Evolutionary conservation across 768 basidiomycete species (phyloP).

Genomic region (Pleurotus tuoliensis): DNA sequence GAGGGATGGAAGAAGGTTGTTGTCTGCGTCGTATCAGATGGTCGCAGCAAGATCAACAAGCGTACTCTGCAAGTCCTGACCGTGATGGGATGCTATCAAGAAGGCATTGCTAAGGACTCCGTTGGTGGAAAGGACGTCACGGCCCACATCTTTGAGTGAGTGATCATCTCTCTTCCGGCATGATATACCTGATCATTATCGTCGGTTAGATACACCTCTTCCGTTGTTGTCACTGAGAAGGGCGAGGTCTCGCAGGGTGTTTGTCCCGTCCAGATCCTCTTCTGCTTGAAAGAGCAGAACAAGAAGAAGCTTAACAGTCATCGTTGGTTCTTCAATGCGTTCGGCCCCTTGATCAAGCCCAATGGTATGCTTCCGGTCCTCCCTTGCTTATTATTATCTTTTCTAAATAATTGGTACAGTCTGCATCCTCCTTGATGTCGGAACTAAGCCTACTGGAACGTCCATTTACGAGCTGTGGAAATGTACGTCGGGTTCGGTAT

Average conservation of each 20-base stretch:
- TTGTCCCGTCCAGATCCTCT: constrained; percentile 83
- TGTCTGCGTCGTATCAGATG: constrained; percentile 84
- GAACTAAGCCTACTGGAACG: constrained; percentile 91
- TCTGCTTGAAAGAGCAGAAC: constrained; percentile 93
- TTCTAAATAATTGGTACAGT: constrained; percentile 38
- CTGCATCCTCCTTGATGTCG: constrained; percentile 90
- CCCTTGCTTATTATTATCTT: not conserved
- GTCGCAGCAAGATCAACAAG: constrained; percentile 83
- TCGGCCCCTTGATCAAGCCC: constrained; percentile 82
- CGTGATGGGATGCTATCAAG: constrained; percentile 86
- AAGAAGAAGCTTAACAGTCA: constrained; percentile 97
- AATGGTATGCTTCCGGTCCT: constrained; percentile 48
- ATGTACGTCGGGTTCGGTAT: constrained; percentile 37
- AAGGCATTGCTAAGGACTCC: constrained; percentile 86
- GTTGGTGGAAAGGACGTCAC: constrained; percentile 88
- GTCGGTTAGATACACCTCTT: constrained; percentile 63
- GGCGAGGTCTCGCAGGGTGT: constrained; percentile 77
- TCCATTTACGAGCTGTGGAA: constrained; percentile 98
- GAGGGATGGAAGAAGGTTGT: constrained; percentile 91
- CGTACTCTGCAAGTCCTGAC: constrained; percentile 87
- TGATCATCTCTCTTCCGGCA: not conserved
- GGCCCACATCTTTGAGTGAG: constrained; percentile 89
- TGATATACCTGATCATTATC: not conserved
- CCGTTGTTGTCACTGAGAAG: constrained; percentile 69
- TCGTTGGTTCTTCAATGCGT: constrained; percentile 97